Evolutionary conservation across 1,284 basidiomycete species (phyloP), one percentile per base, ranked within the genome.

Genomic region (Ustilago sp.): DNA sequence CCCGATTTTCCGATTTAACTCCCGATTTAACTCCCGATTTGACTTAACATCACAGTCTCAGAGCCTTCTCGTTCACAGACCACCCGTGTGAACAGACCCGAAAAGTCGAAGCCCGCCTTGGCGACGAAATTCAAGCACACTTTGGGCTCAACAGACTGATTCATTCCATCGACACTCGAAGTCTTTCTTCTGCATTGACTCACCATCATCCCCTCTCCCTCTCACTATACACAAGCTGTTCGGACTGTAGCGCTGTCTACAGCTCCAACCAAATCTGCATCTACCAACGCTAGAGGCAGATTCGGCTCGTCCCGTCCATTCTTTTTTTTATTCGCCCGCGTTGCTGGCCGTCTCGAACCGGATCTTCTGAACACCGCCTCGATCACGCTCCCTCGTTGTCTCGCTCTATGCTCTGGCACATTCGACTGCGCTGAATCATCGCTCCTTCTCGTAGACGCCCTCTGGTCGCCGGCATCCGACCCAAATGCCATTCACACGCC

Each of bases 21-120:
- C 35, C 38, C 11, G 31, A 15, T 15, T 28, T n/a, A 0, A 0
- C 2, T 8, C 50, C 31, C 13, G 28, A 1, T 13, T 17, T 4
- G 9, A 31, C 2, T 57, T 13, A 63, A 51, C 62, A 55, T 64
- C 55, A 64, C 55, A 32, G 28, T 50, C 31, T 32, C 31, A 31
- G n/a, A 32, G 41, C 41, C 13, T 41, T 45, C 43, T 45, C 41
- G 48, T 50, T 50, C 48, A 56, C 61, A 63, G 61, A 63, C 61
- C 61, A 63, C 31, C 53, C 11, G 3, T 31, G 36, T 34, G 17
- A 32, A 19, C 12, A 31, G 9, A 31, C 28, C 34, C 31, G 36
- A 51, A 35, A 36, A 17, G 31, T 48, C 31, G 48, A 52, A 48
- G 38, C 38, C 23, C 50, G 59, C 31, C 31, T 50, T 32, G 6